These are phyloP conservation scores for Linnemannia exigua DNA, from an alignment of 192 early-diverging fungal species.

Conservation along the genomic window DNA sequence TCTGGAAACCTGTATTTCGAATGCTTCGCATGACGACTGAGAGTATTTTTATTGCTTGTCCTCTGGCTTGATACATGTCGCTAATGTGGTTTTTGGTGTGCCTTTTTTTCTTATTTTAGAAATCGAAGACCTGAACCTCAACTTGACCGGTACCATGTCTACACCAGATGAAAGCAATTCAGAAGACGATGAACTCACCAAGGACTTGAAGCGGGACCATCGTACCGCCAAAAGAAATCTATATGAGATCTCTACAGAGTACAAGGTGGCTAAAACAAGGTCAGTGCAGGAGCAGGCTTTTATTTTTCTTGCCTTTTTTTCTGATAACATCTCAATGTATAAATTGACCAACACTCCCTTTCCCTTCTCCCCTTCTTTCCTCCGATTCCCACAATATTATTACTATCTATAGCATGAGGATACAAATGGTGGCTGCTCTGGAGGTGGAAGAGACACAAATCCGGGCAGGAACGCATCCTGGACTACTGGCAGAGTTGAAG, in stretches of 20 bases:
- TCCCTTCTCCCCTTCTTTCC: background rate
- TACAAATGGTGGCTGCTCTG: slow-evolving; percentile 18
- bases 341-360: background rate
- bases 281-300: background rate
- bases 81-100: background rate
- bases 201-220: slow-evolving; percentile 36
- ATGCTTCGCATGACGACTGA: background rate
- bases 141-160: slow-evolving; percentile 30
- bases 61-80: background rate
- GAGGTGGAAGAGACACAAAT: slow-evolving; percentile 46
- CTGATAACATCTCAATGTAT: background rate
- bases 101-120: slow-evolving; percentile 18
- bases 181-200: slow-evolving; percentile 46
- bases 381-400: background rate
- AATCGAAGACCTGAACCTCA: slow-evolving; percentile 48
- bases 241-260: slow-evolving; percentile 20
- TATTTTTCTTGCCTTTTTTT: background rate
- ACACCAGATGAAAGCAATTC: slow-evolving; percentile 34
- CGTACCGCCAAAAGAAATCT: slow-evolving; percentile 25
- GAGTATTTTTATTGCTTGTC: background rate
- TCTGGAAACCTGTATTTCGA: background rate
- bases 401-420: slow-evolving; percentile 11
- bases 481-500: slow-evolving; percentile 35
- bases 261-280: slow-evolving; percentile 28
- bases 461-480: slow-evolving; percentile 45